Evolutionary conservation across 1,139 yeast species (phyloP).

Genomic region (Magnusiomyces paraingens): DNA sequence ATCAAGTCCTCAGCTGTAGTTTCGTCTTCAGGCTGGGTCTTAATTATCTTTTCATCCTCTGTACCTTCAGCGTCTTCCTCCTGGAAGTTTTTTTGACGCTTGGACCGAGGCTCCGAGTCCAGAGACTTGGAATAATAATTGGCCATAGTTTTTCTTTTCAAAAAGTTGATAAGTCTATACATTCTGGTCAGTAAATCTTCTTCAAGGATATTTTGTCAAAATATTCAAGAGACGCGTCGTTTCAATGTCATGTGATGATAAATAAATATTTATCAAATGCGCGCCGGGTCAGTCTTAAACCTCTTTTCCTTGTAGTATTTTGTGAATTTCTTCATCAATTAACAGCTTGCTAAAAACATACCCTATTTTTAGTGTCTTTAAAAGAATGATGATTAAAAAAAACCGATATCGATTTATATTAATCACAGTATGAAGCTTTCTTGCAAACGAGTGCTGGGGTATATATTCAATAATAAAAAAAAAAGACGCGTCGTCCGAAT

Average conservation of each 20-base stretch:
- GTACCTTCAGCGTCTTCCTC: neutral
- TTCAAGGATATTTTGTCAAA: neutral
- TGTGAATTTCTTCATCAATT: neutral
- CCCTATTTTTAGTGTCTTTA: neutral
- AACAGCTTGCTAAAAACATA: neutral
- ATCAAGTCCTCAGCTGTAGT: neutral
- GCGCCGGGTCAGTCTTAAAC: neutral
- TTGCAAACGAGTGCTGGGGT: neutral
- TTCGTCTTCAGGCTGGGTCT: neutral
- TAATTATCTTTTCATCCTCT: neutral
- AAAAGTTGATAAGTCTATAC: neutral
- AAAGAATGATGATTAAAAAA: neutral
- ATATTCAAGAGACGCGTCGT: neutral
- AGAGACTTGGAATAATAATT: neutral
- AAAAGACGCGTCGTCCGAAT: neutral
- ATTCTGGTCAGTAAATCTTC: neutral
- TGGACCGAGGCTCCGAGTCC: neutral
- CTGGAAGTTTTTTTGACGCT: neutral
- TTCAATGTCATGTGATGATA: neutral
- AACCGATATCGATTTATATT: neutral
- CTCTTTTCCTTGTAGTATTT: neutral
- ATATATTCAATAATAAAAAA: neutral
- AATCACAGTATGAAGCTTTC: neutral
- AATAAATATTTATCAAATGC: neutral
- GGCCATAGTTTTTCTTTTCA: neutral